Percentiles rank a stretch among this genome's conserved stretches.
Conservation (phyloP, 768 basidiomycete species). For the Naganishia kalamii region DNA sequence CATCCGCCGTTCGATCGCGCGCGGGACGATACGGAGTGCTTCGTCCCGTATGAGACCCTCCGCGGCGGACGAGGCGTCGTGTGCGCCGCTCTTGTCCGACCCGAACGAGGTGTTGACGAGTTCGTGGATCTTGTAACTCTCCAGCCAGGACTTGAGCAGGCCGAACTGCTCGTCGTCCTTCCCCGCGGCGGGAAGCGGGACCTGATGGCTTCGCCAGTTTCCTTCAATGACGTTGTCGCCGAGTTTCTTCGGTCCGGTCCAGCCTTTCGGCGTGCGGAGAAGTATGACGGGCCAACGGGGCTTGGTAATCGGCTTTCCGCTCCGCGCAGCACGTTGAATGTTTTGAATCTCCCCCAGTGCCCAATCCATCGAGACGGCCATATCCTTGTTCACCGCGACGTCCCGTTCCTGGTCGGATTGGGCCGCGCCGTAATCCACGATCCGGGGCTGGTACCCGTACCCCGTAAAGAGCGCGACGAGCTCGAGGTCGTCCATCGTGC, state of each 20-base stretch:
- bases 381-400: constrained; percentile 59
- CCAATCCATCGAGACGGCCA: constrained; percentile 78
- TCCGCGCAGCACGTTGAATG: constrained; percentile 73
- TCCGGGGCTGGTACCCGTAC: constrained; percentile 81
- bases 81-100: constrained; percentile 25
- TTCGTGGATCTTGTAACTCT: constrained; percentile 62
- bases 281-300: constrained; percentile 88
- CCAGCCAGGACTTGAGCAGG: constrained; percentile 65
- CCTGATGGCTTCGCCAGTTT: constrained; percentile 80
- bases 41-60: constrained; percentile 34
- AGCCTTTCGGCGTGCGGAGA: constrained; percentile 77
- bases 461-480: constrained; percentile 50
- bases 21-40: constrained; percentile 42
- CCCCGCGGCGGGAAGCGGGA: constrained; percentile 70
- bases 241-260: constrained; percentile 61
- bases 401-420: constrained; percentile 48
- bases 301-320: constrained; percentile 69
- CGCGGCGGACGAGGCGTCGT: constrained; percentile 29
- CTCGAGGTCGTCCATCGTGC: constrained; percentile 85
- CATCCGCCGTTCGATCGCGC: constrained; percentile 48
- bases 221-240: constrained; percentile 71
- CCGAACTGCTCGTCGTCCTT: constrained; percentile 59
- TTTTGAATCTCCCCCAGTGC: constrained; percentile 53
- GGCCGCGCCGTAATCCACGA: constrained; percentile 56
- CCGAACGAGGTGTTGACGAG: constrained; percentile 54